Evolutionary conservation across 768 basidiomycete species (phyloP), one percentile per base, ranked within the genome.

Genomic region (Collybiopsis confluens): DNA sequence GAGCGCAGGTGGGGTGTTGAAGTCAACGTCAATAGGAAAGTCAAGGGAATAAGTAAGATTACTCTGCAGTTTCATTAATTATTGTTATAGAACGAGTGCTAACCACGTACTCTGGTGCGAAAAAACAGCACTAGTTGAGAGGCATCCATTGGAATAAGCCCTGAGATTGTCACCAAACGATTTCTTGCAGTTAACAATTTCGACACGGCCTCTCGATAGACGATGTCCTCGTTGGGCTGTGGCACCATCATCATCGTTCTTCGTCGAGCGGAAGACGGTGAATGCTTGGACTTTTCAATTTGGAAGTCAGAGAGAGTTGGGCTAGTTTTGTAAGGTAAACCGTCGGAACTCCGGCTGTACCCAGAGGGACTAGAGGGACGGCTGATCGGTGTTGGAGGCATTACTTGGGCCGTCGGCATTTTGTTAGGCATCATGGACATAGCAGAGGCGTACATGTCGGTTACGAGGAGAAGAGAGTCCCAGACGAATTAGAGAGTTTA

Each of bases 1-100:
- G 54, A 91, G 77, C 15, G 90, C 82, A 1, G 88, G 88, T 15
- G 89, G 88, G 15, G 83, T 78, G 64, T 81, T 83, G 60, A 86
- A 82, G 58, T 85, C 83, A 42, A 88, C 77, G 60, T 91, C 86
- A 55, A 92, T 80, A 4, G 90, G 90, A 63, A 91, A 91, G 64
- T 90, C 87, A 20, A 92, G 76, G 8, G 88, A 85, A 63, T 92
- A 87, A 0, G 86, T 83, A 56, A 88, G 86, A 28, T 86, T 88
- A 56, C 82, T 83, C 89, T 92, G 57, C 45, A 6, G 35, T 27
- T 47, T 54, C 24, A 44, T 35, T 51, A 64, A 44, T 56, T 52
- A 28, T 18, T 23, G 13, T 11, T 20, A n/a, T 6, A 45, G 16
- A 8, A 26, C 36, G 7, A 41, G 40, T 28, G 11, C n/a, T 50